Percentiles rank a stretch among this genome's conserved stretches.
Evolutionary conservation across 75 land plant species (phyloP).

Genomic region (Larix kaempferi): DNA sequence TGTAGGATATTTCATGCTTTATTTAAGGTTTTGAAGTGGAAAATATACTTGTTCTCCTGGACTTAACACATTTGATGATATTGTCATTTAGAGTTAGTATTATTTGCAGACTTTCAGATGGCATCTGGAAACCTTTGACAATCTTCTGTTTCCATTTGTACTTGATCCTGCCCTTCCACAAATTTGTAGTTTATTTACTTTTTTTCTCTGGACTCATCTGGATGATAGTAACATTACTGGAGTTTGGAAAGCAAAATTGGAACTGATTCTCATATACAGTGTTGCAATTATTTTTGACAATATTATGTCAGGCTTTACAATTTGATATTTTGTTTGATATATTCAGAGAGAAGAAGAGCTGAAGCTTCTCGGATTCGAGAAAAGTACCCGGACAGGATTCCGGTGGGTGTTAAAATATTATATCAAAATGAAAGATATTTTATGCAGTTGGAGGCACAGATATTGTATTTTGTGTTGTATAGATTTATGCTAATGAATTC

Average conservation of each 20-base stretch:
- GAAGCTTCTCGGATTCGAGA: constrained; percentile 68
- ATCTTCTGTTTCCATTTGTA: neutral
- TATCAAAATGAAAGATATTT: neutral
- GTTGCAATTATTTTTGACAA: no score
- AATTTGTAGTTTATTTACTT: neutral
- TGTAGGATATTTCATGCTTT: neutral
- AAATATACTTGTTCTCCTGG: no score
- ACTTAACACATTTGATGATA: neutral
- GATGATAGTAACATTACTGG: neutral
- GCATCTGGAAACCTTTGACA: neutral
- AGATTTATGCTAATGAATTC: neutral
- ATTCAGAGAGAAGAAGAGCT: constrained; percentile 47
- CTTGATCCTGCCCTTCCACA: neutral
- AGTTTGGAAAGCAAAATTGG: neutral
- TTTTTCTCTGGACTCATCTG: neutral
- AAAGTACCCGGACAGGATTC: constrained; percentile 74
- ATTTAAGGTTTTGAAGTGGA: neutral
- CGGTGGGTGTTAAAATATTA: constrained; percentile 17
- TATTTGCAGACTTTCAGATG: neutral
- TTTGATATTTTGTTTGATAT: neutral
- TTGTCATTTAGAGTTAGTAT: neutral
- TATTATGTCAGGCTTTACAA: neutral
- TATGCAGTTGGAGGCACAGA: neutral
- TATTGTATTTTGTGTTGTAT: neutral
- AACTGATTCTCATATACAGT: neutral